Base-by-base conservation (phyloP, 1,284 basidiomycete genomes). In the Fomitopsis betulina region DNA sequence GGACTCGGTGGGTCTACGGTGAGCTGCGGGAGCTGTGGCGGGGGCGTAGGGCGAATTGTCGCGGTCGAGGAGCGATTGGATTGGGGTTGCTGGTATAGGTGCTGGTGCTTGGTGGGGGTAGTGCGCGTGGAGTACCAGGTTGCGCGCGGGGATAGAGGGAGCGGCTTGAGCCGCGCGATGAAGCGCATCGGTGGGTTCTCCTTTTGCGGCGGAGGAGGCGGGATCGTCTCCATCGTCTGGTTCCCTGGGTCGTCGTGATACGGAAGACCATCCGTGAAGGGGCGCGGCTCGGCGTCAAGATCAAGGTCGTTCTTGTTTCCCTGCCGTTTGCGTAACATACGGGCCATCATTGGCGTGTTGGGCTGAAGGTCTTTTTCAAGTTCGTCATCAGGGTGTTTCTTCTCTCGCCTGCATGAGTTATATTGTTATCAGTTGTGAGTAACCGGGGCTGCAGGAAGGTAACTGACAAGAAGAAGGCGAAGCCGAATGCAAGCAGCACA, bases 381-480 rank as follows among this genome's bases (percentile, higher is more conserved):
- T 8, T 25, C 51, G 5, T 30, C 37, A 13, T 37, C 51, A 23
- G 39, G 40, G n/a, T 19, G 52, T 21, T 43, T 51, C 39, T 53
- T 57, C 19, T 25, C 32, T 39, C 56, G 50, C 17, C 56, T 57
- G 35, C 23, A 32, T n/a, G n/a, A n/a, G n/a, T n/a, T 38, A 13
- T 10, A 10, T 21, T 7, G 17, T 39, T n/a, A n/a, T 39, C 19
- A 39, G 25, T 37, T 6, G 35, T 30, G 23, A 27, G 8, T 9
- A 25, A 23, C 23, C 23, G 53, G 35, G 45, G 35, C 19, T 25
- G 6, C 33, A 17, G 19, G 23, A 50, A 8, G 15, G n/a, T 12
- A 5, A 50, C 56, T 42, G 13, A 57, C 56, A 40, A 30, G 27
- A 57, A 53, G 19, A 42, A 47, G 1, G 56, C 21, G 23, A 57